Conservation (phyloP, 192 early-diverging fungal genomes). For the Dispira parvispora region DNA sequence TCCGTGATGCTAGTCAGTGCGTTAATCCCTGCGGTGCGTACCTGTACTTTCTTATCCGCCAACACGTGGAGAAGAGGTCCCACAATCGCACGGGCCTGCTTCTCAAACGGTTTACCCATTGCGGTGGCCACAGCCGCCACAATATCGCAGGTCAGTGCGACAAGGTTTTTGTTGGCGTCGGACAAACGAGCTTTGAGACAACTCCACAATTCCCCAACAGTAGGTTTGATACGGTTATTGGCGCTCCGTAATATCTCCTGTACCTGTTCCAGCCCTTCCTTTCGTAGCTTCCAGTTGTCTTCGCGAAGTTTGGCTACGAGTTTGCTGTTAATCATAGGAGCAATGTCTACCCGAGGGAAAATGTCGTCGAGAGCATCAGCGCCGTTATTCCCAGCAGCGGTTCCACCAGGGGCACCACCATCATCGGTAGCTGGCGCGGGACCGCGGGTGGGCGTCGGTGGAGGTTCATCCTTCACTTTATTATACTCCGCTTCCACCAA, state of each 20-base stretch:
- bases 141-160: constrained; percentile 64
- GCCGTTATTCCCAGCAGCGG: constrained; percentile 1
- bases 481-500: constrained; percentile 87
- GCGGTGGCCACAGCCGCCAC: constrained; percentile 54
- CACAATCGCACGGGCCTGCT: constrained; percentile 47
- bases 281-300: constrained; percentile 83
- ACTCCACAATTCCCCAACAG: constrained; percentile 55
- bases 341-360: constrained; percentile 76
- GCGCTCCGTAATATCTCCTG: constrained; percentile 50
- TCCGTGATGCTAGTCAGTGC: constrained; percentile 53
- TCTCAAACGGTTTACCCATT: constrained; percentile 76
- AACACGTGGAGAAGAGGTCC: constrained; percentile 53
- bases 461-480: constrained; percentile 47
- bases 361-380: constrained; percentile 60
- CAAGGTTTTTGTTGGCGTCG: constrained; percentile 86
- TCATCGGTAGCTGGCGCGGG: constrained; percentile 10
- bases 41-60: constrained; percentile 80
- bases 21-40: constrained; percentile 56
- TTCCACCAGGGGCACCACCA: background rate
- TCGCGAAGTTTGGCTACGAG: constrained; percentile 41
- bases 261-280: constrained; percentile 78
- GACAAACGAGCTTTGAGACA: constrained; percentile 68
- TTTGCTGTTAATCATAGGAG: constrained; percentile 34
- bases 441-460: constrained; percentile 22
- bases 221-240: constrained; percentile 70